Percentiles rank a stretch among this genome's conserved stretches.
Conservation (phyloP, 2,329 filamentous ascomycete species). For the Alternaria infectoria region DNA sequence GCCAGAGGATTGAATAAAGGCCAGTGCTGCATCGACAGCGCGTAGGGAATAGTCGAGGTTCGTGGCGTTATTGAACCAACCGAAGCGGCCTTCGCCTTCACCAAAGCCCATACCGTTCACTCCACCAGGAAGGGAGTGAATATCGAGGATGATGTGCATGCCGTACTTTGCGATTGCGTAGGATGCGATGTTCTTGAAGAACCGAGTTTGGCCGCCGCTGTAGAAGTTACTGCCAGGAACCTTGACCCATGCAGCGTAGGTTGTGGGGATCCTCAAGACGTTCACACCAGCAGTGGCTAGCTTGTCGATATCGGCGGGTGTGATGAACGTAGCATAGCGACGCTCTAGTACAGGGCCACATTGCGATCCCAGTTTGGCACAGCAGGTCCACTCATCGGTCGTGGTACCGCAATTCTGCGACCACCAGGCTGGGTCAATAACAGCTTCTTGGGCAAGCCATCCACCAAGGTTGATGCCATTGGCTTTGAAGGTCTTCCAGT, state of each 20-base stretch:
- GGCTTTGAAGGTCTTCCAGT: constrained; percentile 26
- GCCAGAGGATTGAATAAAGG: constrained; percentile 41
- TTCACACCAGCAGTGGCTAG: constrained; percentile 41
- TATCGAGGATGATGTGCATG: constrained; percentile 47
- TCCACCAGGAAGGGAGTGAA: constrained; percentile 42
- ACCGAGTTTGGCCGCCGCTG: constrained; percentile 38
- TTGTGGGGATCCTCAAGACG: constrained; percentile 46
- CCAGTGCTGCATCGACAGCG: constrained; percentile 40
- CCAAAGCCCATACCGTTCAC: constrained; percentile 36
- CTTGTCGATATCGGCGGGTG: constrained; percentile 40
- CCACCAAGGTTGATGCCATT: constrained; percentile 39
- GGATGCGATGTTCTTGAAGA: constrained; percentile 39
- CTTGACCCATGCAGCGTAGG: constrained; percentile 48
- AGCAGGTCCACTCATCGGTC: constrained; percentile 47
- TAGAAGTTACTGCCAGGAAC: constrained; percentile 44
- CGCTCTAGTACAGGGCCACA: constrained; percentile 39
- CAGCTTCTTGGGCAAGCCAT: constrained; percentile 43
- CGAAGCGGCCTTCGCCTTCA: constrained; percentile 31
- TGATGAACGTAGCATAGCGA: constrained; percentile 41
- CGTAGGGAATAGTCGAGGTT: constrained; percentile 42
- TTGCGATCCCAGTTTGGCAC: constrained; percentile 33
- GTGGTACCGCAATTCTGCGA: constrained; percentile 22
- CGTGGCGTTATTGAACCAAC: constrained; percentile 47
- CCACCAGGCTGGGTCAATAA: constrained; percentile 39
- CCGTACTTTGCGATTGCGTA: constrained; percentile 47